These are phyloP conservation scores for Lachnellula subtilissima DNA, from an alignment of 2,329 filamentous ascomycete species.

Conservation along the genomic window DNA sequence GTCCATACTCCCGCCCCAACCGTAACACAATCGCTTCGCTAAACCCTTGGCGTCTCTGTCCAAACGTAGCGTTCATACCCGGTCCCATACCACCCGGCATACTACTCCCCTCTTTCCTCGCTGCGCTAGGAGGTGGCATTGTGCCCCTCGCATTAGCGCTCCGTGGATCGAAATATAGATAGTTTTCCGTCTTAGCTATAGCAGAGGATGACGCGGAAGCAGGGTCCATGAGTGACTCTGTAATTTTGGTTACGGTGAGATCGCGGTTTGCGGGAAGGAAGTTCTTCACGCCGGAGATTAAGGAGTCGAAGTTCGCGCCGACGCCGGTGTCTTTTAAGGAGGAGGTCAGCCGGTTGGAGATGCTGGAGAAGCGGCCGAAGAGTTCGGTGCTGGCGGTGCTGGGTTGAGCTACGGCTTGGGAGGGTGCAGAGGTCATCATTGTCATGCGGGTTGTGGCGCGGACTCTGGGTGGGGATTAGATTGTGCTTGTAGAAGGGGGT, in stretches of 20 bases:
- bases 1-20: conserved; percentile 95
- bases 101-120: conserved; percentile 40
- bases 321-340: conserved; percentile 87
- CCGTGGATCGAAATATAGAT: conserved; percentile 94
- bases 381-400: conserved; percentile 62
- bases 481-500: neutral
- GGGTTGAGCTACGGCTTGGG: conserved; percentile 51
- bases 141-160: conserved; percentile 89
- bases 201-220: conserved; percentile 83
- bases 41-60: conserved; percentile 84
- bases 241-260: conserved; percentile 94
- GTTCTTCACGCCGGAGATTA: conserved; percentile 96
- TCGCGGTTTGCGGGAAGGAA: conserved; percentile 96
- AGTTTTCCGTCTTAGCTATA: conserved; percentile 93
- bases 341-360: conserved; percentile 88
- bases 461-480: conserved; percentile 49
- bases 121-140: conserved; percentile 72
- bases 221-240: conserved; percentile 97
- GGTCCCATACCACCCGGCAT: conserved; percentile 44
- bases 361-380: conserved; percentile 87
- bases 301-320: conserved; percentile 82
- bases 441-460: conserved; percentile 97
- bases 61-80: conserved; percentile 79
- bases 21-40: conserved; percentile 86
- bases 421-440: conserved; percentile 83